Evolutionary conservation across 2,329 filamentous ascomycete genomes (phyloP).

Genomic region (Alternaria solani): DNA sequence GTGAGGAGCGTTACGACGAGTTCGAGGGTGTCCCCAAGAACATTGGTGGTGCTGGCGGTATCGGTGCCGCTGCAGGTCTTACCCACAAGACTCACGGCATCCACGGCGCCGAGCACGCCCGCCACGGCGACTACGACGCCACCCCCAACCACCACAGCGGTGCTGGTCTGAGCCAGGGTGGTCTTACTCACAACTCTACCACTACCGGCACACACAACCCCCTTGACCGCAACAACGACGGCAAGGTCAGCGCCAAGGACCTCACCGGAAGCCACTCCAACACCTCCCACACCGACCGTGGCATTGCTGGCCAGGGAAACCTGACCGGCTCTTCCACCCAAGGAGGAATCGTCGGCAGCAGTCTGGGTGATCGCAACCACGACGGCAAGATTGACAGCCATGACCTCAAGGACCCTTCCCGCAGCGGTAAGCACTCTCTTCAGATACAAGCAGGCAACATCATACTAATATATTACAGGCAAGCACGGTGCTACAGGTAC

Average conservation of each 20-base stretch:
- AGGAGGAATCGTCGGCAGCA: conserved; percentile 2
- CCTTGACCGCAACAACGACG: conserved; percentile 17
- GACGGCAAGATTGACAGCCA: conserved; percentile 10
- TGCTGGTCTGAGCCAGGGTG: neutral
- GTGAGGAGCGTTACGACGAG: conserved; percentile 64
- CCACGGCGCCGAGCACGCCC: conserved; percentile 18
- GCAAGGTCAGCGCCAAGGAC: conserved; percentile 12
- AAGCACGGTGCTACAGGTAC: conserved; percentile 18
- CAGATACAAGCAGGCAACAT: too few relatives aligned
- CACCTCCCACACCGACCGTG: conserved; percentile 9
- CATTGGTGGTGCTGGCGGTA: conserved; percentile 47
- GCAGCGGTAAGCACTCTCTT: conserved; percentile 5
- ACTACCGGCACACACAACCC: conserved; percentile 10
- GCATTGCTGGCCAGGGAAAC: conserved; percentile 11
- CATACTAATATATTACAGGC: conserved; percentile 4
- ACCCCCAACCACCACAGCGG: conserved; percentile 13
- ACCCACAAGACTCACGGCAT: conserved; percentile 25
- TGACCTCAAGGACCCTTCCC: conserved; percentile 10
- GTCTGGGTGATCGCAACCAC: conserved; percentile 8
- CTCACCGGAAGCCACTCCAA: conserved; percentile 10
- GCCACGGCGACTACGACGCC: conserved; percentile 30
- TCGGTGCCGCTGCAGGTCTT: conserved; percentile 24
- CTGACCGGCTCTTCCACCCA: conserved; percentile 8
- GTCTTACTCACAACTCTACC: neutral
- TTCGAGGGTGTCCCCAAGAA: conserved; percentile 69